A percentile compares a stretch with the other conserved stretches of the same genome.
These are phyloP conservation scores for Ilyonectria destructans DNA, from an alignment of 2,329 filamentous ascomycete species.

Conservation along the genomic window DNA sequence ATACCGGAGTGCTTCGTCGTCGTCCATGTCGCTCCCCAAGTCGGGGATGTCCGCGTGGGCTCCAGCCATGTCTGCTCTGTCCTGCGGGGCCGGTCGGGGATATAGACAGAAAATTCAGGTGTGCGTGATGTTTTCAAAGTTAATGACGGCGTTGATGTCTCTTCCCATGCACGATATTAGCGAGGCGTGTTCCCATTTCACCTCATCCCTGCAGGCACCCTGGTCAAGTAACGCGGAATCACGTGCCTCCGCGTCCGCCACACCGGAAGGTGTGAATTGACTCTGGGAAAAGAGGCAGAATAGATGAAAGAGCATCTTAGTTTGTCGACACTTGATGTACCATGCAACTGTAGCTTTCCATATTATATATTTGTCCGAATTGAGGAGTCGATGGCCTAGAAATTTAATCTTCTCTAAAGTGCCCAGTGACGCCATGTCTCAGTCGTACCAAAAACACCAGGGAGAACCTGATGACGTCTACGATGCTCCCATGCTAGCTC, in stretches of 20 bases:
- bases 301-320: not conserved
- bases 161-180: conserved; percentile 20
- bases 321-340: not conserved
- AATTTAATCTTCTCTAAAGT: not conserved
- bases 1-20: conserved; percentile 73
- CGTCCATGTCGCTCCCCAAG: conserved; percentile 59
- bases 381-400: not conserved
- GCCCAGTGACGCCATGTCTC: conserved; percentile 3
- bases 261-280: not conserved
- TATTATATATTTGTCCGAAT: not conserved
- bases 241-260: conserved; percentile 47
- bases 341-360: no score
- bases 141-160: conserved; percentile 19
- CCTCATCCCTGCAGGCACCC: conserved; percentile 40
- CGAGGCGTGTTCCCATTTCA: conserved; percentile 16
- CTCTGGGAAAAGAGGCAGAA: not conserved
- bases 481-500: conserved; percentile 18
- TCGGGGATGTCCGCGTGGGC: conserved; percentile 43
- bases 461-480: conserved; percentile 39
- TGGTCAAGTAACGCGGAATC: conserved; percentile 44
- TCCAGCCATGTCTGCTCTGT: conserved; percentile 42
- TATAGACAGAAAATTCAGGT: conserved; percentile 10
- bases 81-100: conserved; percentile 28
- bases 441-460: not conserved
- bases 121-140: conserved; percentile 19